Base-by-base conservation (phyloP, 306 rosid genomes). In the Trifolium dubium region DNA sequence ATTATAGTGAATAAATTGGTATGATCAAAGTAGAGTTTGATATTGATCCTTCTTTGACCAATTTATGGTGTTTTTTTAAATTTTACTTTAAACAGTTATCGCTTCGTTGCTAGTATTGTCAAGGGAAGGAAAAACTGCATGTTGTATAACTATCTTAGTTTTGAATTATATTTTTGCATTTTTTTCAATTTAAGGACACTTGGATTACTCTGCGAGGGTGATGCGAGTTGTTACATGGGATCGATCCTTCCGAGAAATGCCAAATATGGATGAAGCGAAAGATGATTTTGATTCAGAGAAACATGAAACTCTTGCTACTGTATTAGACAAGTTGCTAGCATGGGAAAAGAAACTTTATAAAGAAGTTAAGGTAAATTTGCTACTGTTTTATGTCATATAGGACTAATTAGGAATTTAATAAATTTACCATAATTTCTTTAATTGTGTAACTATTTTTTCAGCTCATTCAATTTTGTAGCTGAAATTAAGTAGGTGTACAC, bases 191-290 rank as follows among this genome's bases (percentile, higher is more conserved):
- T 51, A 85, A 94, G 99, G 97, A 46, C 92, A 94, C 60, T 81
- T 94, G 32, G 87, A 94, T 81, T 97, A 94, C 87, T 94, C 99
- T 58, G 91, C 92, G 14, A 87, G 90, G 83, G 88, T 94, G 66
- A 88, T 94, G 96, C 90, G 92, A 77, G 98, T 89, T 15, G 90
- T 94, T 30, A 91, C 97, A 73, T 94, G 97, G 97, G 90, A 94
- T 63, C 83, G 96, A 13, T 94, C 99, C 56, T 92, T 89, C 71
- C 84, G 56, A 84, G 95, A 87, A 71, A 69, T 81, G 11, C 73
- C 81, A 5, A 82, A 77, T 80, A 30, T 69, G 9, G 88, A 89
- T 59, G 85, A 83, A 15, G 86, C 79, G 72, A 87, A 88, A 61
- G 96, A 94, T 87, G 96, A 87, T 62, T 83, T 82, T 56, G 96